Base-by-base conservation (phyloP, 2,329 filamentous ascomycete genomes). In the Colletotrichum spaethianum region DNA sequence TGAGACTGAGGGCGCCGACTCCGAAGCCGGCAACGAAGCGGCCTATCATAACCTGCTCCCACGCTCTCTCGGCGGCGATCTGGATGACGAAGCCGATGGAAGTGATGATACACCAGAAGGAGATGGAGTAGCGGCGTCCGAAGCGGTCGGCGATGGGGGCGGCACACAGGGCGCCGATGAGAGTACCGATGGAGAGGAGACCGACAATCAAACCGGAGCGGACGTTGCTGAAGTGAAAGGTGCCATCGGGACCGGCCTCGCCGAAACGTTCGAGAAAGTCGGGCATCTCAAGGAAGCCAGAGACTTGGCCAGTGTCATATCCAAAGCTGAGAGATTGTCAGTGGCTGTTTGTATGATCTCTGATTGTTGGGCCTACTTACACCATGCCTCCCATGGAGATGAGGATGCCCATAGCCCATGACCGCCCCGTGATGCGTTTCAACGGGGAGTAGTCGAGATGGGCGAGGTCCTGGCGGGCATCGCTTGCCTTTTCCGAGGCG, bases 61-160 rank as follows among this genome's bases (percentile, higher is more conserved):
- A 93, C 11, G 82, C 82, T 2, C 75, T 76, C 0, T 79, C 75
- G 0, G 91, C 84, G 0, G 90, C 85, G 69, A 93, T 90, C 75
- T 93, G 90, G 23, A 94, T 87, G n/a, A 93, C 84, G 74, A 93
- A 92, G 28, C 92, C 92, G 28, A 93, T 78, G 46, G 88, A 88
- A 75, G 90, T 90, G 62, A 93, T 84, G 67, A 90, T 80, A 69
- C 87, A 88, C 82, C 90, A 92, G 66, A 88, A 82, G 1, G 88
- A 88, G 70, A 94, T 93, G 42, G 89, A 90, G 56, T 86, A 83
- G 55, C 88, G 87, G 60, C 92, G 89, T 26, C 92, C 92, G 63
- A 93, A 84, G 20, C 82, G 85, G 76, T 93, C 91, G n/a, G 91
- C 89, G 16, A 93, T 82, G 3, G 89, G 89, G 0, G 90, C 90